These are phyloP conservation scores for Candida buenavistaensis DNA, from an alignment of 1,139 yeast genomes.

Conservation along the genomic window DNA sequence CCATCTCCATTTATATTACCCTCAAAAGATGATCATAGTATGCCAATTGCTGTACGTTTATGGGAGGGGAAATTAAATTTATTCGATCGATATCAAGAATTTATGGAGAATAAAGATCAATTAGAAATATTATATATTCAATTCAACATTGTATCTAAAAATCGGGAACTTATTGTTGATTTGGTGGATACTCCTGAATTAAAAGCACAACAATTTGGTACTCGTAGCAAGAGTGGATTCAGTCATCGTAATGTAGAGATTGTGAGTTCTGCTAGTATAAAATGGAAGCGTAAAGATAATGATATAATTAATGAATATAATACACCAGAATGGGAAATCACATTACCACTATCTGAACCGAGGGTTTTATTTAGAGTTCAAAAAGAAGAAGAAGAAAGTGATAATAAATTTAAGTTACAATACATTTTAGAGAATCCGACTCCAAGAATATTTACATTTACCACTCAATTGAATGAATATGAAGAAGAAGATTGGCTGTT, in stretches of 20 bases:
- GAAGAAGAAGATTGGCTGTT: conserved; percentile 28
- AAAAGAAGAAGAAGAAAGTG: conserved; percentile 16
- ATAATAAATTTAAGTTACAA: conserved; percentile 28
- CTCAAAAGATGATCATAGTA: conserved; percentile 12
- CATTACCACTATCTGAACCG: conserved; percentile 69
- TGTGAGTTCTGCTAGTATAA: conserved; percentile 23
- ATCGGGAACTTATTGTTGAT: conserved; percentile 32
- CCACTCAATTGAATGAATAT: conserved; percentile 39
- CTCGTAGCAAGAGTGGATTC: conserved; percentile 41
- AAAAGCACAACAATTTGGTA: conserved; percentile 27
- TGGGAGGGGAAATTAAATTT: conserved; percentile 43
- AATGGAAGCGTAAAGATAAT: conserved; percentile 33
- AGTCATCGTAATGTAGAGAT: conserved; percentile 42
- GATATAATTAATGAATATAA: conserved; percentile 24
- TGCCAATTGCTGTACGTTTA: conserved; percentile 46
- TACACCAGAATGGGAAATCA: conserved; percentile 46
- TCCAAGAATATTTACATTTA: conserved; percentile 62
- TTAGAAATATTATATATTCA: conserved; percentile 25
- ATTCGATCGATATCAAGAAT: conserved; percentile 9
- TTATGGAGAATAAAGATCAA: conserved; percentile 10
- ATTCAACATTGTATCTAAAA: conserved; percentile 26
- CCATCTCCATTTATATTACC: conserved; percentile 44
- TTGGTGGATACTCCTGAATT: conserved; percentile 11
- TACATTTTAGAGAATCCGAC: conserved; percentile 77
- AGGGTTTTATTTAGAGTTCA: conserved; percentile 54